Conservation (phyloP, 192 early-diverging fungal genomes). For the Chytriomyces confervae region DNA sequence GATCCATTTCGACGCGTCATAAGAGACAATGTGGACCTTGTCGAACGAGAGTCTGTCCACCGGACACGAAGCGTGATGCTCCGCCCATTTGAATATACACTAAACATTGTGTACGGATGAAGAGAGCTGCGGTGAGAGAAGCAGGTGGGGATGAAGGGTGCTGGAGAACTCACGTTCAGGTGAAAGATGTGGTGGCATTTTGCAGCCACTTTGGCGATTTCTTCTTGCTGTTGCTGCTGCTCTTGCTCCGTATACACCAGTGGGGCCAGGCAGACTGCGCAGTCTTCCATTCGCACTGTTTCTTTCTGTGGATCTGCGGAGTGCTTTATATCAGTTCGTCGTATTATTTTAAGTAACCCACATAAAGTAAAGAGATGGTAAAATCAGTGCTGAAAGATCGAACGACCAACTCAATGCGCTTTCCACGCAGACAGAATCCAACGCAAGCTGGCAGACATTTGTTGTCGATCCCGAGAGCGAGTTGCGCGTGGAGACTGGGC, state of each 20-base stretch:
- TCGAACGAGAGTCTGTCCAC: background rate
- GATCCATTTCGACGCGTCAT: background rate
- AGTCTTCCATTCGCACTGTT: background rate
- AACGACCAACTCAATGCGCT: no score
- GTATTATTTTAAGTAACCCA: no score
- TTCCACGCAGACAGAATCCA: no score
- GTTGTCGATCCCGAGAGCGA: constrained; percentile 78
- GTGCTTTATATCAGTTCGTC: background rate
- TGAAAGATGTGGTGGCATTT: background rate
- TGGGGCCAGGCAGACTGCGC: background rate
- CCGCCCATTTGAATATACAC: background rate
- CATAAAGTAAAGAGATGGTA: no score
- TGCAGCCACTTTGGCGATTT: background rate
- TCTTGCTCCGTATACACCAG: background rate
- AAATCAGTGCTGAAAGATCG: no score
- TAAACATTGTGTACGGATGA: background rate
- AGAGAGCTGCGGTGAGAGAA: background rate
- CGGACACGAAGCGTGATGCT: background rate
- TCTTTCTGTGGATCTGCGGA: background rate
- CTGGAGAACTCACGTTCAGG: background rate
- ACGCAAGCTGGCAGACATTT: background rate
- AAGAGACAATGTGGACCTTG: background rate
- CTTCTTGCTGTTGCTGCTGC: background rate
- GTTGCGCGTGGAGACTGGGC: constrained; percentile 90
- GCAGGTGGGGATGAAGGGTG: background rate